phyloP scores from a whole-genome alignment of 2,329 filamentous ascomycete species.

The Penicillium psychrosexuale region DNA sequence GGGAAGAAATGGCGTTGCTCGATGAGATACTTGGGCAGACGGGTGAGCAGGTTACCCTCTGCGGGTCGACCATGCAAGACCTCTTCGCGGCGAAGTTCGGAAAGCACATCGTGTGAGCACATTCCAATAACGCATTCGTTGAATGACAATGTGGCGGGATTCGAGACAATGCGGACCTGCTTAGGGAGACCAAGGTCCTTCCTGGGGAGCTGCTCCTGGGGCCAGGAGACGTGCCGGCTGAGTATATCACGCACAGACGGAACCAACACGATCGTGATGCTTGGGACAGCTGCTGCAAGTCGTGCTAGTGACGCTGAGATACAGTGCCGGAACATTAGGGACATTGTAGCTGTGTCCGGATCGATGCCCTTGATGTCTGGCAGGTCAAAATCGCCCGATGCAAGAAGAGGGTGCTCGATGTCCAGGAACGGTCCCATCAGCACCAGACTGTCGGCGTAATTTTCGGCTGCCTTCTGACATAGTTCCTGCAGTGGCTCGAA shows the following conservation, averaged over 20 bases:
- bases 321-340: slow-evolving; percentile 77
- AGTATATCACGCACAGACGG: slow-evolving; percentile 81
- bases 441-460: slow-evolving; percentile 73
- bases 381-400: slow-evolving; percentile 73
- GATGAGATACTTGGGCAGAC: slow-evolving; percentile 74
- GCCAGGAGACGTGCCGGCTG: slow-evolving; percentile 82
- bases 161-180: slow-evolving; percentile 73
- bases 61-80: slow-evolving; percentile 55
- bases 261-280: slow-evolving; percentile 74
- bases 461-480: slow-evolving; percentile 71
- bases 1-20: slow-evolving; percentile 92
- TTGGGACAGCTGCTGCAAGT: slow-evolving; percentile 68
- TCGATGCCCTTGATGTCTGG: slow-evolving; percentile 65
- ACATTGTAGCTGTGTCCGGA: slow-evolving; percentile 74
- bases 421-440: slow-evolving; percentile 88
- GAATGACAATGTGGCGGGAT: slow-evolving; percentile 82
- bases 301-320: slow-evolving; percentile 70
- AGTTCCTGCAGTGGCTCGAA: slow-evolving; percentile 83
- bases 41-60: slow-evolving; percentile 62
- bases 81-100: slow-evolving; percentile 76
- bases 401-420: slow-evolving; percentile 82
- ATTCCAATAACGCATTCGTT: slow-evolving; percentile 84
- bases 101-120: slow-evolving; percentile 78
- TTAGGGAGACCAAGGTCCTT: slow-evolving; percentile 78
- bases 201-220: slow-evolving; percentile 66